Evolutionary conservation across 2,329 filamentous ascomycete species (phyloP).

Genomic region (Stachybotrys echinatus): DNA sequence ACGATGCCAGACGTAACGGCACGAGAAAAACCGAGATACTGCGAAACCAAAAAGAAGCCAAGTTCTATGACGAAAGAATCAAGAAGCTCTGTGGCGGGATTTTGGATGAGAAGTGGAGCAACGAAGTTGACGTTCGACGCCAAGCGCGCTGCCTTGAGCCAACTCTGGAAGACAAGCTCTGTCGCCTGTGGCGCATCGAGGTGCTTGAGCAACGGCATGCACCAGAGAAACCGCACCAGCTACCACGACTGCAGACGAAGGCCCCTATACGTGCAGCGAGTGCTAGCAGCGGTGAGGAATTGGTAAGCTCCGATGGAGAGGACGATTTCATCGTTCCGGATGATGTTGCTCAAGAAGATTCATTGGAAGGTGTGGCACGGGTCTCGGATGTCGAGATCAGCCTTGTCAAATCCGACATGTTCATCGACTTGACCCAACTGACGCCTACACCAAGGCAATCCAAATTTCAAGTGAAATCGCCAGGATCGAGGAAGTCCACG

Average conservation of each 20-base stretch:
- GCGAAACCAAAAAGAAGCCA: constrained; percentile 34
- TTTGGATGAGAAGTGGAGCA: constrained; percentile 44
- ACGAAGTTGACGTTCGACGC: constrained; percentile 42
- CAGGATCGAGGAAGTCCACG: background rate
- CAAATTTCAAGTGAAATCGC: background rate
- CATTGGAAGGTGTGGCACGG: background rate
- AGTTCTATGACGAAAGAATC: constrained; percentile 45
- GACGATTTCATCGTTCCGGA: constrained; percentile 46
- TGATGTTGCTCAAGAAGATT: constrained; percentile 4
- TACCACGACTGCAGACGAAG: constrained; percentile 12
- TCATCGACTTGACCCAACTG: constrained; percentile 23
- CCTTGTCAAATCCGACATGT: constrained; percentile 6
- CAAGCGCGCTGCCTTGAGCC: constrained; percentile 57
- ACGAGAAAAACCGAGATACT: constrained; percentile 32
- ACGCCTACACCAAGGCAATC: constrained; percentile 7
- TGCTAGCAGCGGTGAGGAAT: constrained; percentile 37
- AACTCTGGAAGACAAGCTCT: constrained; percentile 57
- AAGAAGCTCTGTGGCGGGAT: constrained; percentile 51
- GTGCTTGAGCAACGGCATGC: constrained; percentile 35
- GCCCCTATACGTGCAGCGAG: constrained; percentile 1
- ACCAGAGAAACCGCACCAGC: constrained; percentile 27
- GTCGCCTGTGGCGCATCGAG: constrained; percentile 43
- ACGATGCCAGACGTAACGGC: constrained; percentile 39
- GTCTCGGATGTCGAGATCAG: background rate
- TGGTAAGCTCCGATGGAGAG: constrained; percentile 40